Conservation (phyloP, 305 asterid species). For the Plantago coronopus region DNA sequence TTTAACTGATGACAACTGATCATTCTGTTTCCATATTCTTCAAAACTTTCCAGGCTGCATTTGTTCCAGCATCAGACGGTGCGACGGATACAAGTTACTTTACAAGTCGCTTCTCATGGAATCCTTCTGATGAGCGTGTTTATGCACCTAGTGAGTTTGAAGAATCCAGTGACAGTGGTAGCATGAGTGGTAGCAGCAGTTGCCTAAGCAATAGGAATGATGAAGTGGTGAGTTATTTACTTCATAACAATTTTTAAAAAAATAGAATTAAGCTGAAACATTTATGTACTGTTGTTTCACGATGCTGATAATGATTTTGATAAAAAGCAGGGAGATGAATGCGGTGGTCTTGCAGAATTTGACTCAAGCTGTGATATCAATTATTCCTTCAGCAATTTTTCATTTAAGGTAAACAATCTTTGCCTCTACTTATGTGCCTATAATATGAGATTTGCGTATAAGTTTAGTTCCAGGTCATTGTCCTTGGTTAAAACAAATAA, state of each 20-base stretch:
- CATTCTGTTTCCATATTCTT: conserved; percentile 5
- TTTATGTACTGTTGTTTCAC: background rate
- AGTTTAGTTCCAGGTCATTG: no score
- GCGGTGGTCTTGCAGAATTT: conserved; percentile 62
- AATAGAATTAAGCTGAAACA: background rate
- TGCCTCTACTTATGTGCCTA: background rate
- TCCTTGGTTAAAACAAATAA: no score
- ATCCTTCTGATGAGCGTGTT: conserved; percentile 83
- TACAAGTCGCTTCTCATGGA: conserved; percentile 93
- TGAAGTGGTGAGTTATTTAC: conserved; percentile 52
- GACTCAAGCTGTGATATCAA: conserved; percentile 65
- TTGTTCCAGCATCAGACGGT: conserved; percentile 90
- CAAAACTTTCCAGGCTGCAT: conserved; percentile 59
- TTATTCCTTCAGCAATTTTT: conserved; percentile 95
- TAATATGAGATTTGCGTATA: no score
- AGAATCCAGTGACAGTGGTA: conserved; percentile 72
- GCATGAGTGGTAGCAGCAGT: conserved; percentile 83
- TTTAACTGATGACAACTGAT: conserved; percentile 16
- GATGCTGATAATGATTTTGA: conserved; percentile 12
- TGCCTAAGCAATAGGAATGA: conserved; percentile 90
- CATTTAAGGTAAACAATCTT: conserved; percentile 65
- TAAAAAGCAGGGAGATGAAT: conserved; percentile 67
- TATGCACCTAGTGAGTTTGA: conserved; percentile 80
- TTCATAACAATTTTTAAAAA: background rate
- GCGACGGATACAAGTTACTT: conserved; percentile 93